Base-by-base conservation (phyloP, 2,329 filamentous ascomycete species). In the Diaporthe nobilis region DNA sequence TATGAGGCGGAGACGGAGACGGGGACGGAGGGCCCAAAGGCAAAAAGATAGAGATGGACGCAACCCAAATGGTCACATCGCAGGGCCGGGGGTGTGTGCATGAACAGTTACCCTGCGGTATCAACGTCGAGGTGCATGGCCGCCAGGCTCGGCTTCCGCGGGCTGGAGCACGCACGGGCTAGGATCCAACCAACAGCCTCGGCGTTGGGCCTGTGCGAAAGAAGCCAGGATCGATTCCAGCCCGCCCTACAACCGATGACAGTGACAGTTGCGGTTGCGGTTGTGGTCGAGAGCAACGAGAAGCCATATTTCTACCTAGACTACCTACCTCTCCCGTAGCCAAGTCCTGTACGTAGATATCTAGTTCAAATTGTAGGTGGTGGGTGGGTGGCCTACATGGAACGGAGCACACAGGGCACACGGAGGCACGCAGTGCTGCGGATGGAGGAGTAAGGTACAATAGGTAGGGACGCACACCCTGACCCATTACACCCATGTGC, bases 81-180 rank as follows among this genome's bases (percentile, higher is more conserved):
- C 49, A 12, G 22, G 49, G 49, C 47, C 22, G 47, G 22, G 47
- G 47, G 47, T 42, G 39, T 15, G 12, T 17, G 39, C 12, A 42
- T 42, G 4, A 4, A 17, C 39, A 31, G 28, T 31, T 31, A 31
- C 28, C 28, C 28, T 31, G 28, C 28, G 15, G 39, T 42, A 15
- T n/a, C 47, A 49, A 49, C 22, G 49, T n/a, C 49, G 49, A 57
- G 25, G 58, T 25, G 58, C 58, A 44, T 61, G 22, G 39, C 37
- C 37, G 39, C n/a, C n/a, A 37, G 12, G 25, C 60, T 63, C 60
- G 60, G 60, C 37, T 63, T 31, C 60, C 60, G 60, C 60, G 60
- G 60, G 39, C n/a, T 28, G 42, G 42, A 20, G 42, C 6, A 44
- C 15, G 42, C 17, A 44, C 42, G 15, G 42, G 42, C 42, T 44